phyloP scores from a whole-genome alignment of 768 basidiomycete genomes.

The Mycena indigotica region DNA sequence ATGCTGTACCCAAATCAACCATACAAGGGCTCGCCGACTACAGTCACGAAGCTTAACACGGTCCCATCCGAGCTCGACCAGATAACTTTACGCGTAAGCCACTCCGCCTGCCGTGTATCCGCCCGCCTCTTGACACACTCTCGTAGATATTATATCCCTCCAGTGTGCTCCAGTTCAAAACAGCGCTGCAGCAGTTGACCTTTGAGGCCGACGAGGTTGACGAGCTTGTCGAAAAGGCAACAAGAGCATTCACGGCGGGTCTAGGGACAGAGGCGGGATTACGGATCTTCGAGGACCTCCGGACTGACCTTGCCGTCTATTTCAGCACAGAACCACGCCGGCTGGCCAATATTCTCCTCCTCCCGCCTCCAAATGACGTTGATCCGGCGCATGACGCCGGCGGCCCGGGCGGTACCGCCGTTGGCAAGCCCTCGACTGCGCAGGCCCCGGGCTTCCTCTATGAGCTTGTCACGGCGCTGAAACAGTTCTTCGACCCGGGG shows the following conservation, averaged over 20 bases:
- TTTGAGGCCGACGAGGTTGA: too few relatives aligned
- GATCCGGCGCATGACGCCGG: neutral
- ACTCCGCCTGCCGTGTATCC: neutral
- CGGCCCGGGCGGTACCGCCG: neutral
- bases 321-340: neutral
- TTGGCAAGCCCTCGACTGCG: neutral
- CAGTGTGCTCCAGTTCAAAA: neutral
- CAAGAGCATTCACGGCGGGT: too few relatives aligned
- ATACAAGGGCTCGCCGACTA: neutral
- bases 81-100: neutral
- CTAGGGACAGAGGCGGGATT: neutral
- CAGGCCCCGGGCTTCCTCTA: conserved; percentile 3
- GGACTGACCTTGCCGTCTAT: neutral
- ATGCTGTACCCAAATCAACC: neutral
- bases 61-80: neutral
- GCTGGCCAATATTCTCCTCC: neutral
- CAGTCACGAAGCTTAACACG: neutral
- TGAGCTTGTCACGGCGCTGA: conserved; percentile 17
- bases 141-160: neutral
- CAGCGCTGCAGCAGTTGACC: too few relatives aligned
- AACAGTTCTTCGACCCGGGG: conserved; percentile 27
- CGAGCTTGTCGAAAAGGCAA: too few relatives aligned
- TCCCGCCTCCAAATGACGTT: neutral
- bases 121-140: neutral
- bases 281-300: neutral